Evolutionary conservation across 2,329 filamentous ascomycete genomes (phyloP), one percentile per base, ranked within the genome.

Genomic region (Gyromitra esculenta): DNA sequence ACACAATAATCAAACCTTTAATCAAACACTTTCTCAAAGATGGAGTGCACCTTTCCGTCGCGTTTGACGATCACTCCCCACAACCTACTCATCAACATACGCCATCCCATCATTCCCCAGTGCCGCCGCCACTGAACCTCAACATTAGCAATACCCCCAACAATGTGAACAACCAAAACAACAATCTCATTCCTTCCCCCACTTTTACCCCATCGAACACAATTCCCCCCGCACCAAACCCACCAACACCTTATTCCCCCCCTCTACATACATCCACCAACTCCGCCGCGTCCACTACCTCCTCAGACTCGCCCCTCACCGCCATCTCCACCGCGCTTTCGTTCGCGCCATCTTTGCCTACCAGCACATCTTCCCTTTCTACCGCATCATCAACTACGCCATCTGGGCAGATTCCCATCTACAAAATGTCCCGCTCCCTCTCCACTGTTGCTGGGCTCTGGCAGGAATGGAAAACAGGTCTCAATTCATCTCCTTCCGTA

Each of bases 11-110:
- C 48, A 78, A 75, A 25, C 60, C 68, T 7, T 39, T 76, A 39
- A 75, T 79, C n/a, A 77, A 75, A 31, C 68, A 77, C 57, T 79
- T 76, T 37, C 73, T 79, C 45, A 76, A 77, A 41, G 76, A 79
- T 41, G 76, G 76, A 15, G 74, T 77, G 7, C 73, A 78, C 11
- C 66, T 79, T 39, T 67, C 75, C 13, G 78, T 79, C 45, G 56
- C 78, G 13, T 79, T 79, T 5, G 72, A 79, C 41, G 65, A 74
- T 52, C 70, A 70, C 15, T 52, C 65, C 2, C 64, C 50, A 9
- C 62, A 54, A 13, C 67, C 57, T n/a, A 59, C n/a, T 5, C 74
- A 48, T 25, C 65, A 68, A 31, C 63, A 60, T 35, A 60, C 71
- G 2, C 52, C 56, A 25, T 67, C 65, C 31, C 71, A 65, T 25